A percentile compares a stretch with the other conserved stretches of the same genome.
Conservation (phyloP, 257 asterid genomes). For the Solanum virginianum region DNA sequence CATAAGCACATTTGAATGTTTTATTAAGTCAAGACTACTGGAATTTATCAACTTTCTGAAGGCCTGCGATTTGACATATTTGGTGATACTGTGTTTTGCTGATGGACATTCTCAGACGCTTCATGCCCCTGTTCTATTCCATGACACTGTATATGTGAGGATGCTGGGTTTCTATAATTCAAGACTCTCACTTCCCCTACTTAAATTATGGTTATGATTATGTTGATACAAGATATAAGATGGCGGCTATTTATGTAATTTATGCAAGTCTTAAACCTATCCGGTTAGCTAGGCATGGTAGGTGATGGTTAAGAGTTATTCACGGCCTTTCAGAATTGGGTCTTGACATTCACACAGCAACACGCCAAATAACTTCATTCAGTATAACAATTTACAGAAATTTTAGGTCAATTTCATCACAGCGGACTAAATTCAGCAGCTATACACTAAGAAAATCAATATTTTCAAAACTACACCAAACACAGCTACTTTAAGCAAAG, state of each 20-base stretch:
- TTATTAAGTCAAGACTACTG: slow-evolving; percentile 33
- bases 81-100: background rate
- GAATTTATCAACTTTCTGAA: background rate
- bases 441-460: background rate
- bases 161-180: too few relatives aligned
- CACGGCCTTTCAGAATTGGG: too few relatives aligned
- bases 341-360: background rate
- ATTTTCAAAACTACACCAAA: background rate
- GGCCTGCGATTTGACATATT: background rate
- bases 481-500: background rate
- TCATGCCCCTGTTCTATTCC: background rate
- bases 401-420: background rate
- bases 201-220: too few relatives aligned
- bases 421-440: background rate
- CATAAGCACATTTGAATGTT: slow-evolving; percentile 63
- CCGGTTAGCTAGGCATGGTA: too few relatives aligned
- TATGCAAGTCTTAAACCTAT: too few relatives aligned
- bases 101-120: background rate
- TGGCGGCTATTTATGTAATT: too few relatives aligned
- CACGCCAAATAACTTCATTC: background rate
- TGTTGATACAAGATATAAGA: too few relatives aligned
- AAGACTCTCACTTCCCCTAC: too few relatives aligned
- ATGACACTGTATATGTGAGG: too few relatives aligned
- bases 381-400: background rate
- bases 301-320: too few relatives aligned